These are phyloP conservation scores for Articulospora tetracladia DNA, from an alignment of 495 filamentous ascomycete species.

Conservation along the genomic window DNA sequence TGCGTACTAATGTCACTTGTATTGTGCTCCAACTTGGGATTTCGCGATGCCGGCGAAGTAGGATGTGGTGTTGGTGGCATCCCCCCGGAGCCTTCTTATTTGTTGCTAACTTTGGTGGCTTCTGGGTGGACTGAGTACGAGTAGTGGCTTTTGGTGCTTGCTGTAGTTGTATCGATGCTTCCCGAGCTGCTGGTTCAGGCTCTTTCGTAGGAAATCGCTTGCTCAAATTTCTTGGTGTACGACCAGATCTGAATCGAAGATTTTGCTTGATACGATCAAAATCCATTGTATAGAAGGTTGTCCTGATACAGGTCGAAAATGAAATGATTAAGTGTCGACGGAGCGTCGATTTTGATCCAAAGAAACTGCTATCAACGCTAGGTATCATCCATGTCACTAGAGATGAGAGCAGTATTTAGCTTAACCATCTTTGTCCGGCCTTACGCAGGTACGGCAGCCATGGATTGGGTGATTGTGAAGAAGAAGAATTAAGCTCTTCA, in stretches of 20 bases:
- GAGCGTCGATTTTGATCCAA: not conserved
- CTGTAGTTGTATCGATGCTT: not conserved
- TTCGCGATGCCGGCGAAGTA: not conserved
- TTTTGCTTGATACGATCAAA: constrained; percentile 2
- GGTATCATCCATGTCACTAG: not conserved
- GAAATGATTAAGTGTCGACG: not conserved
- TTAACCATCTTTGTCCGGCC: too few species aligned
- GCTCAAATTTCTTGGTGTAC: not conserved
- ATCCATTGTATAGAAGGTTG: too few species aligned
- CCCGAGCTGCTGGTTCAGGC: not conserved
- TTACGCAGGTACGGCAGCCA: not conserved
- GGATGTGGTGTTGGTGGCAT: not conserved
- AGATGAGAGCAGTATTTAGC: too few species aligned
- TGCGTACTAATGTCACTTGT: not conserved
- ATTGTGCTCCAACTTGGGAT: too few species aligned
- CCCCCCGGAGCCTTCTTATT: not conserved
- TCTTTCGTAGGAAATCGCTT: constrained; percentile 2
- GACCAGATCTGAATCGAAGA: not conserved
- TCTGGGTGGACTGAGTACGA: not conserved
- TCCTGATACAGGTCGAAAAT: too few species aligned
- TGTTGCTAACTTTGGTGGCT: not conserved
- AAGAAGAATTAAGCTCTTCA: not conserved
- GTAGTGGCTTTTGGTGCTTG: not conserved
- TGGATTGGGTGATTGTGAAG: not conserved
- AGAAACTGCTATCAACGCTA: not conserved